Conservation (phyloP, 1,139 yeast species). For the Yamadazyma conglobata region DNA sequence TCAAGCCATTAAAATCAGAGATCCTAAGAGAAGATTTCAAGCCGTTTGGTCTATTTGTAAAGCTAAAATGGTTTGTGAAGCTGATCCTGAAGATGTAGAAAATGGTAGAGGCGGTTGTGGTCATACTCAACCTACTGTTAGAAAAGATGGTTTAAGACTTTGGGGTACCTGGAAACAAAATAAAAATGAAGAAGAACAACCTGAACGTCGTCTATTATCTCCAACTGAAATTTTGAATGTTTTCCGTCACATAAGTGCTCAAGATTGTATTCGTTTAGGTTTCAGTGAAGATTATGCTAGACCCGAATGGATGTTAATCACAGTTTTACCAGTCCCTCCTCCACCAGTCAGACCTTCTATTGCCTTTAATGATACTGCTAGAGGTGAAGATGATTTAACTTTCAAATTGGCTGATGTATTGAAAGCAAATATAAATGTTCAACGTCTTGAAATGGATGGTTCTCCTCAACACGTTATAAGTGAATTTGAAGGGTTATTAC, state of each 20-base stretch:
- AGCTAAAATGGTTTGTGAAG: constrained; percentile 92
- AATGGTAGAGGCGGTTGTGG: constrained; percentile 96
- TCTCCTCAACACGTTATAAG: constrained; percentile 97
- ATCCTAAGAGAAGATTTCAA: constrained; percentile 92
- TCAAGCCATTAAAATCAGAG: constrained; percentile 83
- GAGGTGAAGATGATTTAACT: constrained; percentile 99
- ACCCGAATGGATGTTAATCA: constrained; percentile 97
- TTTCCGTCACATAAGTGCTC: constrained; percentile 83
- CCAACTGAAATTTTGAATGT: constrained; percentile 90
- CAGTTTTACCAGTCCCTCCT: constrained; percentile 99
- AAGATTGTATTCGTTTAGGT: constrained; percentile 80
- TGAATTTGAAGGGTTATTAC: constrained; percentile 92
- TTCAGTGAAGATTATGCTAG: constrained; percentile 95
- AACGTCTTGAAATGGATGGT: constrained; percentile 95
- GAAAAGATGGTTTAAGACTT: constrained; percentile 91
- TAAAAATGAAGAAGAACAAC: constrained; percentile 77
- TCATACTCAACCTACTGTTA: constrained; percentile 90
- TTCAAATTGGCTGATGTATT: constrained; percentile 95
- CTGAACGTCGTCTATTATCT: constrained; percentile 84
- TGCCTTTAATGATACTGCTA: constrained; percentile 96
- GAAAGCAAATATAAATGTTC: constrained; percentile 94
- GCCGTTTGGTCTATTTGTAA: constrained; percentile 95
- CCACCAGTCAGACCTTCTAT: constrained; percentile 99
- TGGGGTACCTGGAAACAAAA: constrained; percentile 98
- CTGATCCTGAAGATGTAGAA: constrained; percentile 58